phyloP scores from a whole-genome alignment of 1,284 basidiomycete species.

The Baeospora myosura region DNA sequence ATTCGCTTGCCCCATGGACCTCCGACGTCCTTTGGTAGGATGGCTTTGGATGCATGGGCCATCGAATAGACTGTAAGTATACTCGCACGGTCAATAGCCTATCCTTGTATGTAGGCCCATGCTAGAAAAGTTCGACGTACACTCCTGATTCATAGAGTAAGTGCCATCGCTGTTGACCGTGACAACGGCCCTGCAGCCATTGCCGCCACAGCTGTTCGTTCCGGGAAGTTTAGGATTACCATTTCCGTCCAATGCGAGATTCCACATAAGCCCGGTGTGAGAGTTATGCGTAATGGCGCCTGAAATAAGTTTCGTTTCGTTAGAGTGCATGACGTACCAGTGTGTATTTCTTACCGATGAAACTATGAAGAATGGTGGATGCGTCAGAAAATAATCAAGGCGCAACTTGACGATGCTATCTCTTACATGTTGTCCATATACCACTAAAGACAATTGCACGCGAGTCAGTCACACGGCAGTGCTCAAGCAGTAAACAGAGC shows the following conservation, averaged over 20 bases:
- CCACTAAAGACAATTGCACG: slow-evolving; percentile 32
- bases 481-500: background rate
- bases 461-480: no score
- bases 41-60: slow-evolving; percentile 49
- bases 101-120: no score
- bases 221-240: slow-evolving; percentile 43
- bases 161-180: slow-evolving; percentile 39
- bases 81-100: no score
- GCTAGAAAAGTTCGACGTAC: no score
- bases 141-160: slow-evolving; percentile 47
- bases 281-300: slow-evolving; percentile 33
- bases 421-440: slow-evolving; percentile 47
- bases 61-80: slow-evolving; percentile 39
- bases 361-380: background rate
- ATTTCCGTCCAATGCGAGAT: slow-evolving; percentile 38
- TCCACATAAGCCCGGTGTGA: slow-evolving; percentile 41
- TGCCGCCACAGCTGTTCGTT: slow-evolving; percentile 35
- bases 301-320: background rate
- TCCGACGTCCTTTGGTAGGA: slow-evolving; percentile 41
- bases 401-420: slow-evolving; percentile 16
- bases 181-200: slow-evolving; percentile 43
- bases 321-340: background rate
- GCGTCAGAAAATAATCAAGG: background rate
- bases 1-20: slow-evolving; percentile 49
- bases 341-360: slow-evolving; percentile 1